Percentiles rank a stretch among this genome's conserved stretches.
Evolutionary conservation across 208 protist species (phyloP).

Genomic region (Trypanosoma avium): DNA sequence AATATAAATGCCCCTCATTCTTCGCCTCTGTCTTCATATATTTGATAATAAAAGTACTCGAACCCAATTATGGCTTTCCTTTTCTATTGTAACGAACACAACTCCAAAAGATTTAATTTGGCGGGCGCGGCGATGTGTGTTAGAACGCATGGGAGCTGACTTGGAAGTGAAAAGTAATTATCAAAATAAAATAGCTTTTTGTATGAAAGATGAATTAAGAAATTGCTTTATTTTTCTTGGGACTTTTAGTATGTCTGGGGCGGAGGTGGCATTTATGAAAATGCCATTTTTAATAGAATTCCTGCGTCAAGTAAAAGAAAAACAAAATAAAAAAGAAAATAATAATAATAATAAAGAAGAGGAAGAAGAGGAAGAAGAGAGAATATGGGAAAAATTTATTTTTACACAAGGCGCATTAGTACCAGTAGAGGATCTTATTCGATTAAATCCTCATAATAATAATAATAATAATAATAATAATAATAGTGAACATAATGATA

Average conservation of each 20-base stretch:
- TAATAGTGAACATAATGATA: background rate
- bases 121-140: constrained; percentile 30
- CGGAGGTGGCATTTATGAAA: constrained; percentile 5
- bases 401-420: constrained; percentile 40
- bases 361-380: too few relatives aligned
- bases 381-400: constrained; percentile 29
- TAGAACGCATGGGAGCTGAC: constrained; percentile 34
- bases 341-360: too few relatives aligned
- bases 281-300: constrained; percentile 27
- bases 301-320: background rate
- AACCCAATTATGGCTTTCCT: constrained; percentile 44
- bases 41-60: background rate
- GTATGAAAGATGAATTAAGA: constrained; percentile 32
- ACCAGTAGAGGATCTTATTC: constrained; percentile 29
- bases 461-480: constrained; percentile 1
- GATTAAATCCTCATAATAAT: constrained; percentile 18
- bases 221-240: constrained; percentile 38
- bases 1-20: constrained; percentile 18
- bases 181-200: constrained; percentile 25
- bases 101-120: constrained; percentile 30
- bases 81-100: constrained; percentile 31
- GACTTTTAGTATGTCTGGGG: background rate
- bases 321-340: background rate
- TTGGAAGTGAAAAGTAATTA: constrained; percentile 14
- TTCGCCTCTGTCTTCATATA: constrained; percentile 23